Evolutionary conservation across 2,329 filamentous ascomycete genomes (phyloP).

Genomic region (Akanthomyces uredinophilus): DNA sequence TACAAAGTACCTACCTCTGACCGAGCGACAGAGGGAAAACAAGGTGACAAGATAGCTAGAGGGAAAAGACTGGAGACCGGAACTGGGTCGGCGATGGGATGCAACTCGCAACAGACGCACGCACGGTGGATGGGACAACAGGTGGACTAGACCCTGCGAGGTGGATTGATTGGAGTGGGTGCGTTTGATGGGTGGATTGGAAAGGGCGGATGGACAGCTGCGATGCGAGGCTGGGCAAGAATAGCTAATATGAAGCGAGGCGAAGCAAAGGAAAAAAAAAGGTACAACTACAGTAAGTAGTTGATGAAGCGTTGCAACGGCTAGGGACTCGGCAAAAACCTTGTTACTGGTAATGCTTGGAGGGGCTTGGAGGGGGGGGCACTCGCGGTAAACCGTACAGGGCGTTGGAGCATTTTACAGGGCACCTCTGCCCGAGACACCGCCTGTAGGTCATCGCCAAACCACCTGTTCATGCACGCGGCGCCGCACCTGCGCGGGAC

Average conservation of each 20-base stretch:
- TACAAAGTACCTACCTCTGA: neutral
- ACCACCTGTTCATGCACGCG: constrained; percentile 1
- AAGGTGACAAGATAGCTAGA: neutral
- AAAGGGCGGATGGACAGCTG: neutral
- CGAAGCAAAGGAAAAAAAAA: neutral
- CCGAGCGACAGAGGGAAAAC: neutral
- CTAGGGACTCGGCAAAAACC: too few species aligned
- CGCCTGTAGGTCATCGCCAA: neutral
- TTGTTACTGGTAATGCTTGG: too few species aligned
- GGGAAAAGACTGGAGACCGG: constrained; percentile 12
- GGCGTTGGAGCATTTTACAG: neutral
- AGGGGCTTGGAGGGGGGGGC: too few species aligned
- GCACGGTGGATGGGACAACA: neutral
- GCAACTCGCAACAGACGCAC: neutral
- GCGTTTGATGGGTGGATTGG: neutral
- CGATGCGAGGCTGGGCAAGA: neutral
- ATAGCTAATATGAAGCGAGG: neutral
- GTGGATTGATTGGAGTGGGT: constrained; percentile 8
- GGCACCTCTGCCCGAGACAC: neutral
- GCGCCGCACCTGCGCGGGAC: neutral
- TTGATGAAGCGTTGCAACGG: neutral
- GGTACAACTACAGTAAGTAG: too few species aligned
- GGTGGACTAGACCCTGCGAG: neutral
- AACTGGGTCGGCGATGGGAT: constrained; percentile 9
- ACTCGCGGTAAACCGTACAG: neutral